phyloP scores from a whole-genome alignment of 495 filamentous ascomycete species.

The Podospora didyma region DNA sequence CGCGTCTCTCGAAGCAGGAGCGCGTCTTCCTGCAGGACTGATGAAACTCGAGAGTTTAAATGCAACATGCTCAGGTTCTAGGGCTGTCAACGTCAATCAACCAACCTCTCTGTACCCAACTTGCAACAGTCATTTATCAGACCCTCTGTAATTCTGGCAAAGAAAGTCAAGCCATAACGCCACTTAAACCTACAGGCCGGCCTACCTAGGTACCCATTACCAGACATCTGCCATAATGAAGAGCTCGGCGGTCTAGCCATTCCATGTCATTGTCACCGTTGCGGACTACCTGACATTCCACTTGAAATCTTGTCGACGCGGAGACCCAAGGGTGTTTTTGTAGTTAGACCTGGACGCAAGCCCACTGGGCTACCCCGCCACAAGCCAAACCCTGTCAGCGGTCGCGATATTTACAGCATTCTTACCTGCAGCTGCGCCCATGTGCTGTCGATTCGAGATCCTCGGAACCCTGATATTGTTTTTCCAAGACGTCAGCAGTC shows the following conservation, averaged over 20 bases:
- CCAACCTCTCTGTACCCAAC: no score
- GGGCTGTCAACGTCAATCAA: no score
- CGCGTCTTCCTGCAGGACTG: slow-evolving; percentile 1
- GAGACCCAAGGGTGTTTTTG: no score
- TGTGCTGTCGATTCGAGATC: slow-evolving; percentile 47
- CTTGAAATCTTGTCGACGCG: no score
- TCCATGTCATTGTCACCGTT: not conserved
- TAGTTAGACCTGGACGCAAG: no score
- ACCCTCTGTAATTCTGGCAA: no score
- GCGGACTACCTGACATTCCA: no score
- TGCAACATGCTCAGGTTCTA: not conserved
- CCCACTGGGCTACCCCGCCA: not conserved
- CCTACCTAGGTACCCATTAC: no score
- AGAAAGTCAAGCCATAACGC: no score
- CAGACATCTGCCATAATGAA: not conserved
- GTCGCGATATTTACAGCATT: not conserved
- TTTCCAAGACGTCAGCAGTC: slow-evolving; percentile 32
- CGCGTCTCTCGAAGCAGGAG: not conserved
- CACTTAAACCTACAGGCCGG: no score
- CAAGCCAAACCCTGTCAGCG: not conserved
- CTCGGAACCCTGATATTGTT: slow-evolving; percentile 45
- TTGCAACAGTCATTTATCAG: no score
- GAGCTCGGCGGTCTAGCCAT: not conserved
- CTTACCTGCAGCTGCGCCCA: slow-evolving; percentile 7
- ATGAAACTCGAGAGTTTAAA: not conserved